Percentiles rank a stretch among this genome's conserved stretches.
Evolutionary conservation across 129 eudicot genomes (phyloP).

Genomic region (Chrysanthemum lavandulifolium): DNA sequence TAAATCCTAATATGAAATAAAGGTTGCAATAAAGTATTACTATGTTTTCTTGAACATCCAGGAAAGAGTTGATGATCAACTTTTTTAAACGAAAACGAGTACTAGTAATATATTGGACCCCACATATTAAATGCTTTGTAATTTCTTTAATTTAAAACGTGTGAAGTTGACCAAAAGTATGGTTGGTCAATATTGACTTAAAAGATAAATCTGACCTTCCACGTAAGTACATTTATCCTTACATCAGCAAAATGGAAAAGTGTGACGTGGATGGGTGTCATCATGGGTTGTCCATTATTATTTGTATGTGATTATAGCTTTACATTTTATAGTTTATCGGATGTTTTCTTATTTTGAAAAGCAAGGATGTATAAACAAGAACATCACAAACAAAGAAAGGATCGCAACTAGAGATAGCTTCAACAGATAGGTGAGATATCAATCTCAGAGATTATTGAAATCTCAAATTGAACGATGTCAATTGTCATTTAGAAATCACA

Average conservation of each 20-base stretch:
- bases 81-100: not conserved
- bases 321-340: too few relatives aligned
- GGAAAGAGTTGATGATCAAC: not conserved
- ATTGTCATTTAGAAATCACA: too few relatives aligned
- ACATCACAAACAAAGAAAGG: too few relatives aligned
- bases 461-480: too few relatives aligned
- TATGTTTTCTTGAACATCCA: not conserved
- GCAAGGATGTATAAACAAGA: too few relatives aligned
- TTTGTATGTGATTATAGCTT: not conserved
- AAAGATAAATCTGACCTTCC: not conserved
- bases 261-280: conserved; percentile 9
- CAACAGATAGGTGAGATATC: too few relatives aligned
- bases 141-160: not conserved
- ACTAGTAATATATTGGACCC: not conserved
- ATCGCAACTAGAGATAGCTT: too few relatives aligned
- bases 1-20: too few relatives aligned
- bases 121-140: not conserved
- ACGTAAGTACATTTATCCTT: conserved; percentile 6
- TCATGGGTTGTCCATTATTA: not conserved
- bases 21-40: not conserved
- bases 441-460: too few relatives aligned
- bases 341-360: too few relatives aligned
- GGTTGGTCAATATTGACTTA: not conserved
- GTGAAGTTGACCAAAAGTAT: not conserved
- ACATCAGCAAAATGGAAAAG: conserved; percentile 4